Base-by-base conservation (phyloP, 2,329 filamentous ascomycete species). In the Aspergillus puulaauensis region DNA sequence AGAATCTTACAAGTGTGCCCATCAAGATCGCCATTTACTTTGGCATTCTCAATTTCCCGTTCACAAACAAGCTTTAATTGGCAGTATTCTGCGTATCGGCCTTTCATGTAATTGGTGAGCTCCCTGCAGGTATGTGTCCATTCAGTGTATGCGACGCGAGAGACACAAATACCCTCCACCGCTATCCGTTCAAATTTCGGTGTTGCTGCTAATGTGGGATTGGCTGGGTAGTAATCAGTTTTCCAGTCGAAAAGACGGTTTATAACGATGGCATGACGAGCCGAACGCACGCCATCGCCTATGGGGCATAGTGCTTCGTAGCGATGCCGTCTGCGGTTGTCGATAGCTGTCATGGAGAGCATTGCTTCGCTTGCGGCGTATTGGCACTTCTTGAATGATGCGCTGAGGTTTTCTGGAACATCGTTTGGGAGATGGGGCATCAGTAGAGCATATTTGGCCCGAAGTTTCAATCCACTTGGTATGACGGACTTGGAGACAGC, bases 271-370 rank as follows among this genome's bases (percentile, higher is more conserved):
- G 31, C 21, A 27, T 72, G 70, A 5, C 60, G 46, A 9, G 57
- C 23, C 23, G 52, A 59, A 19, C 40, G 23, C 2, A 21, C 3
- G 5, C 23, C n/a, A 4, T 61, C 15, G 6, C 24, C 41, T 1
- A n/a, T 14, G 4, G 68, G 64, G 33, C 72, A 73, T 47, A 74
- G 60, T 12, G 61, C 60, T 44, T 61, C 61, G 59, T 65, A 69
- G 27, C 69, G 66, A 7, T 59, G 17, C 14, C 57, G 44, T 54
- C 58, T 58, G n/a, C 50, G 15, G 6, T 37, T 41, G 33, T 52
- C 23, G n/a, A 52, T 37, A 7, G 14, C 7, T 31, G 37, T 21
- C 1, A 49, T 4, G 21, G 44, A 46, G 27, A 31, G 21, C 11
- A 48, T 5, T 11, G n/a, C 9, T 35, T 7, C 15, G 27, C 7